phyloP scores from a whole-genome alignment of 441 rosid species.

The Pelargonium myrrhifolium region DNA sequence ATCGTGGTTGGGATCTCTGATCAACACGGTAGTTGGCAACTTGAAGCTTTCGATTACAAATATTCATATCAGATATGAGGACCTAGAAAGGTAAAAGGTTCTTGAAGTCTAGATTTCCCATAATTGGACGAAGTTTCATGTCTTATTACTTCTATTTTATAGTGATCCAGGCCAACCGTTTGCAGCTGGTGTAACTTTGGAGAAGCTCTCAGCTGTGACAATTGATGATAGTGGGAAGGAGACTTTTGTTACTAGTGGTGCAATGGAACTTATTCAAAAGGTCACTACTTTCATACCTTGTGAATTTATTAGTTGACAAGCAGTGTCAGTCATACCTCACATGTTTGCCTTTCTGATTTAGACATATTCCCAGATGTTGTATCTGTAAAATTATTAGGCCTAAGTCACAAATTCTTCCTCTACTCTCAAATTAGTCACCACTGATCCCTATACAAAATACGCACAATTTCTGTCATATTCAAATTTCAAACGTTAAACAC shows the following conservation, averaged over 20 bases:
- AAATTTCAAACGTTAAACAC: too few species aligned
- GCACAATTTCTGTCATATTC: too few species aligned
- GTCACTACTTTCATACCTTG: conserved; percentile 23
- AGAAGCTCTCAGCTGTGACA: conserved; percentile 92
- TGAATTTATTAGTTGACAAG: background rate
- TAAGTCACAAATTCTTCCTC: background rate
- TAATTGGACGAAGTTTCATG: conserved; percentile 15
- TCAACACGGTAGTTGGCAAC: conserved; percentile 92
- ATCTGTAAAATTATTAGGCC: background rate
- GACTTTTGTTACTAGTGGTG: conserved; percentile 79
- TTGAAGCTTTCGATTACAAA: conserved; percentile 94
- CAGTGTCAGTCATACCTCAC: background rate
- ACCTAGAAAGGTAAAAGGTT: conserved; percentile 73
- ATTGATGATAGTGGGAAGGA: conserved; percentile 87
- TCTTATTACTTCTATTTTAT: conserved; percentile 20
- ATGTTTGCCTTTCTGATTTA: conserved; percentile 8
- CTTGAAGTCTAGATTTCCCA: conserved; percentile 14
- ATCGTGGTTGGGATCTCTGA: conserved; percentile 93
- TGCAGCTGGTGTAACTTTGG: conserved; percentile 81
- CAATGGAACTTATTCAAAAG: conserved; percentile 76
- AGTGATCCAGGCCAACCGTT: conserved; percentile 94
- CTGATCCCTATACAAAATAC: too few species aligned
- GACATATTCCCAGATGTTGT: background rate
- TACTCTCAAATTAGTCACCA: background rate
- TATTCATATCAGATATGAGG: conserved; percentile 97